These are phyloP conservation scores for Pezicula carpinea DNA, from an alignment of 2,329 filamentous ascomycete genomes.

Conservation along the genomic window DNA sequence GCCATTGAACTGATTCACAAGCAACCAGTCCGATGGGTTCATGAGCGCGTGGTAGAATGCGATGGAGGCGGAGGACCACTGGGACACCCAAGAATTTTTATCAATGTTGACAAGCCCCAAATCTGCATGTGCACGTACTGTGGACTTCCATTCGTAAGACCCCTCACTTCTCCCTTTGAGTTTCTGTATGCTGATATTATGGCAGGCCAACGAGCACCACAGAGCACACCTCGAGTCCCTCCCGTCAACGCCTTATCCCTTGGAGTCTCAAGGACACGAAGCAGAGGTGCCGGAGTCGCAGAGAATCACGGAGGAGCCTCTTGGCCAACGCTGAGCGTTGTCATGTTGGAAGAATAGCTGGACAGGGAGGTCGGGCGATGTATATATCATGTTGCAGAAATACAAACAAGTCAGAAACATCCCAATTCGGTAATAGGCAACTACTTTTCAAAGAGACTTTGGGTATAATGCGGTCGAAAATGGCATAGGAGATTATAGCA, in stretches of 20 bases:
- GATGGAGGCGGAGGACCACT: slow-evolving; percentile 88
- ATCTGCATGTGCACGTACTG: slow-evolving; percentile 91
- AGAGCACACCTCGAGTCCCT: slow-evolving; percentile 78
- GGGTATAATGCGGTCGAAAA: too few relatives aligned
- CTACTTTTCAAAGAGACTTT: too few relatives aligned
- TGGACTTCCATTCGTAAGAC: slow-evolving; percentile 82
- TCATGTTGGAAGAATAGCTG: not conserved
- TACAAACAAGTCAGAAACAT: not conserved
- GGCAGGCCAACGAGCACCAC: slow-evolving; percentile 85
- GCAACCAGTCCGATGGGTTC: slow-evolving; percentile 89
- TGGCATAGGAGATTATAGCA: too few relatives aligned
- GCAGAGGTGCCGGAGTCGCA: slow-evolving; percentile 55
- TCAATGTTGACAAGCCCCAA: slow-evolving; percentile 97
- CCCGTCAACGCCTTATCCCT: slow-evolving; percentile 75
- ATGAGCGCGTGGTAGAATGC: slow-evolving; percentile 76
- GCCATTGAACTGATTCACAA: slow-evolving; percentile 96
- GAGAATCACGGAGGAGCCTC: slow-evolving; percentile 51
- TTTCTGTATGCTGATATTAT: slow-evolving; percentile 16
- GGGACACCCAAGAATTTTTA: slow-evolving; percentile 91
- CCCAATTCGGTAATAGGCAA: too few relatives aligned
- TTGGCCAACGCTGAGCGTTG: slow-evolving; percentile 51
- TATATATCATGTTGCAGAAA: slow-evolving; percentile 20
- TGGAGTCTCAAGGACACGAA: slow-evolving; percentile 56
- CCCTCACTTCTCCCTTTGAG: not conserved
- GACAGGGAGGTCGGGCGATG: slow-evolving; percentile 10